These are phyloP conservation scores for Serendipita sp. DNA, from an alignment of 768 basidiomycete genomes.

Conservation along the genomic window DNA sequence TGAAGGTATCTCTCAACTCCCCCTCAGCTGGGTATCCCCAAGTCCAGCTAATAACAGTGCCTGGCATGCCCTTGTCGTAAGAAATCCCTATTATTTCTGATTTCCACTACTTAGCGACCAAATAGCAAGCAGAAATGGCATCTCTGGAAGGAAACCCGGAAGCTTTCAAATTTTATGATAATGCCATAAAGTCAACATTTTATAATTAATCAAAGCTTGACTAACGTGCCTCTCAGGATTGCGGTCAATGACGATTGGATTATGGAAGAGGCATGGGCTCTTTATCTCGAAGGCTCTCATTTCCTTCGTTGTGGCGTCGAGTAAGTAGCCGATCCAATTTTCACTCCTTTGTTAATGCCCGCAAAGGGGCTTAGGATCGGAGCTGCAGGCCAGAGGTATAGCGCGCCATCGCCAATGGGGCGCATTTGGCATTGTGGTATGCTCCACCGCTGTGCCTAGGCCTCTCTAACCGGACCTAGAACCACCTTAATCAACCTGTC, in stretches of 20 bases:
- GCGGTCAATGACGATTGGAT: slow-evolving; percentile 54
- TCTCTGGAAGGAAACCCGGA: slow-evolving; percentile 38
- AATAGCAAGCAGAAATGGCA: slow-evolving; percentile 54
- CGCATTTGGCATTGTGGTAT: slow-evolving; percentile 46
- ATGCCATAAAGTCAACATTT: slow-evolving; percentile 37
- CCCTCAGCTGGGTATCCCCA: slow-evolving; percentile 47
- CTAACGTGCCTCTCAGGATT: slow-evolving; percentile 24
- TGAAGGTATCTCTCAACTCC: background rate
- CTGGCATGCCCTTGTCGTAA: slow-evolving; percentile 52
- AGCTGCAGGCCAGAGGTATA: slow-evolving; percentile 51
- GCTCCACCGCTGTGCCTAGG: background rate
- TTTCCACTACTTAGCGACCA: background rate
- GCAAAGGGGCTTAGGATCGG: slow-evolving; percentile 35
- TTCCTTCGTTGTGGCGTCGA: slow-evolving; percentile 49
- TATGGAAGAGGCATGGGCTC: slow-evolving; percentile 53
- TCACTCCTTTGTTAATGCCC: background rate
- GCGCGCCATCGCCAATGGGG: slow-evolving; percentile 55
- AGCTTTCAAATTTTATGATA: slow-evolving; percentile 51
- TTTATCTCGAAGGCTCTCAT: slow-evolving; percentile 58
- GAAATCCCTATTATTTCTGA: background rate
- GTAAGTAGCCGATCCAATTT: background rate
- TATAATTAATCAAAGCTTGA: too few species aligned
- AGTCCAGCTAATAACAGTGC: slow-evolving; percentile 52
- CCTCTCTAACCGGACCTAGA: slow-evolving; percentile 27
- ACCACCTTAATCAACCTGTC: slow-evolving; percentile 22